Conservation (phyloP, 1,284 basidiomycete species). For the Moniliella sp. region DNA sequence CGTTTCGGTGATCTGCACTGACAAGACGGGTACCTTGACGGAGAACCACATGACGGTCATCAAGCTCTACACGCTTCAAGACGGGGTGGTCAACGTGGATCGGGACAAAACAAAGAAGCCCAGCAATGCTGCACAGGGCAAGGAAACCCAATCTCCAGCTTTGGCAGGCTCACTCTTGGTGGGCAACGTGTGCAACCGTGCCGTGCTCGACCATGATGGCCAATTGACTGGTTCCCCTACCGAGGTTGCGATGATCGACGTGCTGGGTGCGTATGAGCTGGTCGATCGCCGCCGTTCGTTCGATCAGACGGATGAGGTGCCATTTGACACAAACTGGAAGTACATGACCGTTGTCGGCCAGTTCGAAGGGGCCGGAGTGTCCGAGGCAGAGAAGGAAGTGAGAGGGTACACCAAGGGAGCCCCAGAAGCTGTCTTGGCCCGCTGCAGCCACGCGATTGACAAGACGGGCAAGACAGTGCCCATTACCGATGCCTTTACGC, state of each 20-base stretch:
- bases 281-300: slow-evolving; percentile 58
- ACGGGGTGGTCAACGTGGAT: slow-evolving; percentile 44
- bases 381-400: slow-evolving; percentile 40
- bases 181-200: slow-evolving; percentile 45
- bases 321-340: slow-evolving; percentile 84
- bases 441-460: slow-evolving; percentile 51
- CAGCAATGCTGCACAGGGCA: too few species aligned
- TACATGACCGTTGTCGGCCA: slow-evolving; percentile 78
- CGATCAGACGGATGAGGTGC: slow-evolving; percentile 54
- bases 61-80: slow-evolving; percentile 47
- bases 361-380: slow-evolving; percentile 42
- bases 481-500: slow-evolving; percentile 36
- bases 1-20: slow-evolving; percentile 84
- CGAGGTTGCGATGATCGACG: slow-evolving; percentile 43
- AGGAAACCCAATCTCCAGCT: too few species aligned
- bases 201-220: slow-evolving; percentile 60
- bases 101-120: slow-evolving; percentile 51
- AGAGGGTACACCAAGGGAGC: slow-evolving; percentile 62
- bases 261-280: not conserved
- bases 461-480: slow-evolving; percentile 34
- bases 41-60: slow-evolving; percentile 92
- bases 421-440: slow-evolving; percentile 65
- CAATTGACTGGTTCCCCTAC: slow-evolving; percentile 47
- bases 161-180: slow-evolving; percentile 51
- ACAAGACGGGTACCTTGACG: slow-evolving; percentile 91